phyloP scores from a whole-genome alignment of 2,329 filamentous ascomycete genomes.

The Zymoseptoria brevis region DNA sequence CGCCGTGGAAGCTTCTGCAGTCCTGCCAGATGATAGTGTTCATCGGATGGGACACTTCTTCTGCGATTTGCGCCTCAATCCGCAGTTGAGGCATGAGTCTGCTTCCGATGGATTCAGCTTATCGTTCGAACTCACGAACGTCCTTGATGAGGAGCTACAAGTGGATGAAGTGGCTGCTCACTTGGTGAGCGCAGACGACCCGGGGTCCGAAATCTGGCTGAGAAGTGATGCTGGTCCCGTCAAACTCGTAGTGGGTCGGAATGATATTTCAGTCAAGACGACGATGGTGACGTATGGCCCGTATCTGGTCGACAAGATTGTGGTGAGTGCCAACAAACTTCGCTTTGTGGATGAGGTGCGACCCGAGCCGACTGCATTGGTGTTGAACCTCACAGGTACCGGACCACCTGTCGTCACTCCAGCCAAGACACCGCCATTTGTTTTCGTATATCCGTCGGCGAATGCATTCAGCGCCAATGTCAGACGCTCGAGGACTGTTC shows the following conservation, averaged over 20 bases:
- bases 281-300: conserved; percentile 58
- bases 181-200: conserved; percentile 50
- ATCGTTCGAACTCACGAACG: conserved; percentile 58
- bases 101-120: conserved; percentile 69
- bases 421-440: conserved; percentile 32
- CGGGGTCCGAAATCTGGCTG: conserved; percentile 60
- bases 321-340: conserved; percentile 57
- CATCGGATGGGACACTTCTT: conserved; percentile 70
- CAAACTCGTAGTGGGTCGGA: conserved; percentile 49
- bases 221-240: conserved; percentile 39
- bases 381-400: conserved; percentile 41
- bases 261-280: conserved; percentile 44
- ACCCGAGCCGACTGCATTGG: conserved; percentile 37
- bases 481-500: conserved; percentile 59
- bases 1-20: conserved; percentile 41
- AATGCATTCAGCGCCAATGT: conserved; percentile 63
- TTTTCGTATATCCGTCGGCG: conserved; percentile 65
- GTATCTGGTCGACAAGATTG: conserved; percentile 67
- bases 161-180: conserved; percentile 59
- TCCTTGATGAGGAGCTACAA: conserved; percentile 62
- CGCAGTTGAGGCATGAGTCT: conserved; percentile 60
- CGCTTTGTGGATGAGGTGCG: conserved; percentile 54
- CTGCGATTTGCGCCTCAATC: conserved; percentile 57
- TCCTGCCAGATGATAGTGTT: conserved; percentile 53
- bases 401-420: conserved; percentile 20